Base-by-base conservation (phyloP, 345 rosid species). In the Zanthoxylum bungeanum region DNA sequence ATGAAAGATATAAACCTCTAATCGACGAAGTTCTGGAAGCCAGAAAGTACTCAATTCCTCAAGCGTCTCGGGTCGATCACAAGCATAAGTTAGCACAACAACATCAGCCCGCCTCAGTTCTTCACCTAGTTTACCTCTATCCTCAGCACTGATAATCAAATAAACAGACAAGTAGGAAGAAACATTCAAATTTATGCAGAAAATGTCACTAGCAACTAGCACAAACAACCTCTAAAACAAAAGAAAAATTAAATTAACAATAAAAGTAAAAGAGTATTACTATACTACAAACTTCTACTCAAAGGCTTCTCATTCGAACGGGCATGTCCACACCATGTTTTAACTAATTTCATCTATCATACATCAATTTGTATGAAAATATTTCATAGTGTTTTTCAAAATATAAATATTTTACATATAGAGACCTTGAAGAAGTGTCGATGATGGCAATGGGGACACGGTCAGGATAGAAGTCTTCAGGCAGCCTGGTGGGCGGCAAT, bases 341-440 rank as follows among this genome's bases (percentile, higher is more conserved):
- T 14, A 44, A 44, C 12, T 5, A 44, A 44, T 44, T 44, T 44
- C 6, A 14, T 14, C 49, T 42, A 42, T 42, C 3, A 42, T 0
- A 42, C 14, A 42, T 42, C 47, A 42, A 42, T 42, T 42, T 42
- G 47, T 44, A 44, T 19, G 16, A 44, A 16, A 44, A 44, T 44
- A 44, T 17, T 44, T 19, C 19, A 44, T 44, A 19, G 7, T 16
- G 31, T 30, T 19, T 33, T 30, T 0, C 0, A 7, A 49, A 47
- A 19, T 30, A 17, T 17, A 58, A 17, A 19, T 30, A 9, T 27
- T 21, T 47, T 10, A 30, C 27, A 19, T 5, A 49, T n/a, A 21
- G 17, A 68, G 52, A 92, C 98, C 87, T 94, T 1, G 98, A 90
- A 33, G 99, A 87, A 64, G 96, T 92, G 75, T 95, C 99, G 4